phyloP scores from a whole-genome alignment of 805 yeast species.

The Zygoascus tannicola region DNA sequence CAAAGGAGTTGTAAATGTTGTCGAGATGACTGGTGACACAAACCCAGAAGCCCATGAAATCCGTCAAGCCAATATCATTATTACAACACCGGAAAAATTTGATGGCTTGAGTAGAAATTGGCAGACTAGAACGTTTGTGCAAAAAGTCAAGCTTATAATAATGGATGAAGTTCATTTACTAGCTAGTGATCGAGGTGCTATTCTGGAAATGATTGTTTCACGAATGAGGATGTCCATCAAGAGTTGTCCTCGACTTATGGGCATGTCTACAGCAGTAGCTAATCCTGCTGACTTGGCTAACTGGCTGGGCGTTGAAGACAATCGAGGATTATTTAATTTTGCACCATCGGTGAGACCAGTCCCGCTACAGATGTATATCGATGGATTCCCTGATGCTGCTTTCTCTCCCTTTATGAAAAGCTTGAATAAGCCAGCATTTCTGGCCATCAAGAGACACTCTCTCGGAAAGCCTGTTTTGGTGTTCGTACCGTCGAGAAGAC shows the following conservation, averaged over 20 bases:
- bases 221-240: conserved; percentile 56
- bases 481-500: conserved; percentile 79
- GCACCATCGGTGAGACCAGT: conserved; percentile 80
- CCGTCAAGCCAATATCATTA: conserved; percentile 59
- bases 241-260: conserved; percentile 54
- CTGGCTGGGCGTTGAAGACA: conserved; percentile 61
- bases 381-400: conserved; percentile 73
- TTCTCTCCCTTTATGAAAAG: conserved; percentile 65
- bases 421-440: conserved; percentile 82
- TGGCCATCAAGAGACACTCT: conserved; percentile 87
- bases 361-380: conserved; percentile 78
- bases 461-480: conserved; percentile 75
- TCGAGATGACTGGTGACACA: conserved; percentile 78
- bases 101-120: conserved; percentile 84
- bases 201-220: conserved; percentile 81
- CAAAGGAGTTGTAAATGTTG: conserved; percentile 43
- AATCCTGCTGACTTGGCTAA: conserved; percentile 81
- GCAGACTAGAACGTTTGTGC: conserved; percentile 71
- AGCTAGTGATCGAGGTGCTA: conserved; percentile 82
- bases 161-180: conserved; percentile 82
- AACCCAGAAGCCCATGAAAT: conserved; percentile 62
- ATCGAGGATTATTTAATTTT: conserved; percentile 59
- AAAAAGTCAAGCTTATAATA: conserved; percentile 61
- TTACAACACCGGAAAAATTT: conserved; percentile 80
- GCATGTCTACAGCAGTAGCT: conserved; percentile 80